A percentile compares a stretch with the other conserved stretches of the same genome.
Conservation (phyloP, 1,139 yeast genomes). For the Yamadazyma buinensis region DNA sequence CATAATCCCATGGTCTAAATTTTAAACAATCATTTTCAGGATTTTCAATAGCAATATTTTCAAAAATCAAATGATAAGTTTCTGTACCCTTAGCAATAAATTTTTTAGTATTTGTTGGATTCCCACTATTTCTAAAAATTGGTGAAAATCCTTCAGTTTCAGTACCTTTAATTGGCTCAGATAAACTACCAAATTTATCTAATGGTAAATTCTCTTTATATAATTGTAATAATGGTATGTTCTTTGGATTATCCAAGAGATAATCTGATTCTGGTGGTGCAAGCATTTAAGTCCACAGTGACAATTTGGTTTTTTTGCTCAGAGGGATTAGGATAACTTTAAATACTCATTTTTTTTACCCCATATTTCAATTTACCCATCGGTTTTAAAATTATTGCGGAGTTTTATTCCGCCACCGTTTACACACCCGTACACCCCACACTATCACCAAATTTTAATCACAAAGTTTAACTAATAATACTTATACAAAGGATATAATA, state of each 20-base stretch:
- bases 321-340: too few species aligned
- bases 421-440: too few species aligned
- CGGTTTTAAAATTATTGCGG: too few species aligned
- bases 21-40: constrained; percentile 27
- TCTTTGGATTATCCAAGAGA: constrained; percentile 17
- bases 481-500: too few species aligned
- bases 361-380: too few species aligned
- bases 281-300: constrained; percentile 12
- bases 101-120: constrained; percentile 21
- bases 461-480: too few species aligned
- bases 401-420: too few species aligned
- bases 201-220: constrained; percentile 24
- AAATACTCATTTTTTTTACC: too few species aligned
- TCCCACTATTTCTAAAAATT: constrained; percentile 29
- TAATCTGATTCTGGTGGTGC: constrained; percentile 14
- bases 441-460: too few species aligned
- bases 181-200: constrained; percentile 8
- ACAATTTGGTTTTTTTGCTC: too few species aligned
- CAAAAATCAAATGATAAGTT: constrained; percentile 27
- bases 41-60: constrained; percentile 17
- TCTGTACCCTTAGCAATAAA: constrained; percentile 22
- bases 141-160: constrained; percentile 27
- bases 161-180: constrained; percentile 25
- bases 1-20: constrained; percentile 28
- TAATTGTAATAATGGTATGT: constrained; percentile 15